Base-by-base conservation (phyloP, 106 monocot species). In the Vanilla planifolia region DNA sequence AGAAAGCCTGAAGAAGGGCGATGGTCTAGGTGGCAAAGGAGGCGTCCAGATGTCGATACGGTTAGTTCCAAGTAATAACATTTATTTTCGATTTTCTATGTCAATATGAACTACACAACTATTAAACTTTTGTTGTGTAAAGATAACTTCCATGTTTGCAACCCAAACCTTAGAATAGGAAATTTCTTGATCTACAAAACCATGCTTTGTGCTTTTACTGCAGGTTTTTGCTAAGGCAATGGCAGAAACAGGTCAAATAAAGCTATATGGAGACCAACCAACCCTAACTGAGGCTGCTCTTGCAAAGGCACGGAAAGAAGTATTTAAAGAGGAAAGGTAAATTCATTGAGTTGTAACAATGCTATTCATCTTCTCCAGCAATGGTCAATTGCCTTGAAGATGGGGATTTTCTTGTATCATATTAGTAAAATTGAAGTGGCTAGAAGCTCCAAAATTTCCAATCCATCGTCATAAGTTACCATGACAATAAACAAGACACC, bases 11-110 rank as follows among this genome's bases (percentile, higher is more conserved):
- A 92, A 22, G 80, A 87, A 59, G 96, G 90, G 53, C 82, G 82
- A 41, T 98, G 96, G 96, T 91, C 87, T 32, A 91, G 96, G 67
- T 98, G 96, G 96, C 96, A 96, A 73, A 84, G 91, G 59, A 68
- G 86, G 59, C 79, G 82, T 45, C 96, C 90, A 21, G 81, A 86
- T 98, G 91, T 88, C 69, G 88, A 98, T 56, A 91, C 79, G 71
- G 96, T 98, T 48, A 79, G 84, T 79, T 3, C 30, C 1, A 16
- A 16, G 5, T 5, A 11, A 51, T 22, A 30, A 32, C 13, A 53
- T 16, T 29, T 53, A 6, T 30, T 28, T 30, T 23, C 13, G 16
- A 37, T 37, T 37, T 6, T 6, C 10, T 37, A 6, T 37, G 5
- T n/a, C n/a, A n/a, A n/a, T n/a, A n/a, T n/a, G n/a, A n/a, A n/a